These are phyloP conservation scores for Athelia psychrophila DNA, from an alignment of 1,284 basidiomycete genomes.

Conservation along the genomic window DNA sequence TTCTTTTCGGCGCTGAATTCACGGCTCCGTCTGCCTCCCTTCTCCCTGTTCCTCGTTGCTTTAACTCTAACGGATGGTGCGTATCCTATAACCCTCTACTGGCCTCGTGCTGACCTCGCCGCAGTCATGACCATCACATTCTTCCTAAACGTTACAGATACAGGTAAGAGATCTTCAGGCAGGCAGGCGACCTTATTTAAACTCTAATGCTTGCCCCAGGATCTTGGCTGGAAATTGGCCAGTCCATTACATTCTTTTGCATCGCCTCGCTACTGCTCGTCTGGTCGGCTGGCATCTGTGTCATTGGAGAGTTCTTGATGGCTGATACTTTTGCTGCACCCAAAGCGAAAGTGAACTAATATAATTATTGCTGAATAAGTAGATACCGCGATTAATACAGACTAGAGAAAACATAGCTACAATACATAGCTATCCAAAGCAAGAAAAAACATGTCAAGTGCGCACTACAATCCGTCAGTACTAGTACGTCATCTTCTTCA, in stretches of 20 bases:
- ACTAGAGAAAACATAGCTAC: background rate
- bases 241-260: constrained; percentile 86
- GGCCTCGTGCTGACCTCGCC: background rate
- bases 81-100: constrained; percentile 14
- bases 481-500: background rate
- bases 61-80: constrained; percentile 72
- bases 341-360: constrained; percentile 3
- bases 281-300: constrained; percentile 77
- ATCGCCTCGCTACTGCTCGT: constrained; percentile 79
- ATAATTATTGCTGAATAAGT: background rate
- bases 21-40: constrained; percentile 64
- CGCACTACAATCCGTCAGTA: background rate
- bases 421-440: background rate
- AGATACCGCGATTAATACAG: background rate
- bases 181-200: background rate
- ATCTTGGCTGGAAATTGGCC: constrained; percentile 89
- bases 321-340: constrained; percentile 19
- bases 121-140: constrained; percentile 79
- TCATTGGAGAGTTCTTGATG: constrained; percentile 67
- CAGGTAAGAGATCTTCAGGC: constrained; percentile 39
- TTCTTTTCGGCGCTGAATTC: constrained; percentile 68
- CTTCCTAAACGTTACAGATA: constrained; percentile 82
- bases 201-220: constrained; percentile 32
- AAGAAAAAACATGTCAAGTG: background rate
- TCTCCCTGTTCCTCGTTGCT: constrained; percentile 75